Evolutionary conservation across 78 protist genomes (phyloP).

Genomic region (Chrysochromulina parva): DNA sequence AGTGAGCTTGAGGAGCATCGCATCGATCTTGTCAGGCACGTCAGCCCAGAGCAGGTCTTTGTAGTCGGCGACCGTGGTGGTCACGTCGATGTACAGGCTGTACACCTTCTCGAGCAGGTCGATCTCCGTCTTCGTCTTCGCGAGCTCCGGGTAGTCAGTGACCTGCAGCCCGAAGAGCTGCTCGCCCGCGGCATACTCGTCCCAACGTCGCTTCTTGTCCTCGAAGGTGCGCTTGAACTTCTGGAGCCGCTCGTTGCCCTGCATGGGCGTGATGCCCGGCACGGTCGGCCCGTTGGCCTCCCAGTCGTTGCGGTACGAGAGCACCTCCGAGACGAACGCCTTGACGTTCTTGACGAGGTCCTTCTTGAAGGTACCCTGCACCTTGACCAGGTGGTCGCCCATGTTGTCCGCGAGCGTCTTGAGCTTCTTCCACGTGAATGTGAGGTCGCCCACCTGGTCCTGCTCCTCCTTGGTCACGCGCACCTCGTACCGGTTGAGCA

Average conservation of each 20-base stretch:
- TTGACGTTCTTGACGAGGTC: slow-evolving; percentile 41
- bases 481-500: slow-evolving; percentile 55
- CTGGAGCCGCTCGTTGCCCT: slow-evolving; percentile 74
- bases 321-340: slow-evolving; percentile 47
- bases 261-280: slow-evolving; percentile 61
- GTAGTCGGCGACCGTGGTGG: slow-evolving; percentile 54
- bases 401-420: slow-evolving; percentile 1
- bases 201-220: slow-evolving; percentile 68
- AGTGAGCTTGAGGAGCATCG: not conserved
- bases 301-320: slow-evolving; percentile 49
- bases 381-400: slow-evolving; percentile 27
- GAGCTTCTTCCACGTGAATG: slow-evolving; percentile 61
- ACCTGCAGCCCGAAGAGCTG: slow-evolving; percentile 79
- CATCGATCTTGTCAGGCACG: not conserved
- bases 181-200: slow-evolving; percentile 79
- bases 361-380: slow-evolving; percentile 28
- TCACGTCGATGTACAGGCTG: slow-evolving; percentile 68
- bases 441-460: slow-evolving; percentile 62
- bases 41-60: slow-evolving; percentile 72
- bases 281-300: slow-evolving; percentile 77
- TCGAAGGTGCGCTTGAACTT: slow-evolving; percentile 71
- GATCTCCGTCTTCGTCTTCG: slow-evolving; percentile 63
- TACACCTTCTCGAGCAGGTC: slow-evolving; percentile 72
- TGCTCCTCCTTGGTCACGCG: slow-evolving; percentile 64
- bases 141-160: slow-evolving; percentile 76